Evolutionary conservation across 192 early-diverging fungal species (phyloP), one percentile per base, ranked within the genome.

Genomic region (Piromyces sp.): DNA sequence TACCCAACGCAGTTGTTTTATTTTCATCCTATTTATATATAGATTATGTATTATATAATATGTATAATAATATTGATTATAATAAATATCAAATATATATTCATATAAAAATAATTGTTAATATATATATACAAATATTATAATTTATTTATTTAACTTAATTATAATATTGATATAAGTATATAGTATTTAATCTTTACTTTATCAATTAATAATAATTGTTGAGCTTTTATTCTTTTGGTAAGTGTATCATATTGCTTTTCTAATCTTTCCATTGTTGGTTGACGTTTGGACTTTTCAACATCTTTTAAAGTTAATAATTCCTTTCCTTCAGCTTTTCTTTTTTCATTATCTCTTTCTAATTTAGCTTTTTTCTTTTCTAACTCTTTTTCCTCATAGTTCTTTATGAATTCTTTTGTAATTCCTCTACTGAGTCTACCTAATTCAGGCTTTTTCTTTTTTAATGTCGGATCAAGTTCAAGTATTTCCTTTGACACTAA

Each of bases 1-100:
- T 99, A 28, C 96, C 93, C 83, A 99, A 87, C 0, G 97, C 94
- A 19, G 96, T 97, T 40, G 94, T 93, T 87, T 97, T 99, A 89
- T 95, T 96, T 82, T 97, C 96, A 84, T 99, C 96, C 94, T 93
- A 79, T 29, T 80, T 1, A 33, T n/a, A n/a, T n/a, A n/a, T n/a
- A n/a, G n/a, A n/a, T n/a, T n/a, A n/a, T n/a, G n/a, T n/a, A n/a
- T n/a, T n/a, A n/a, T n/a, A n/a, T n/a, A n/a, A n/a, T n/a, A n/a
- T n/a, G n/a, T n/a, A n/a, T n/a, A n/a, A n/a, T n/a, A n/a, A n/a
- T n/a, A n/a, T n/a, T n/a, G n/a, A n/a, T n/a, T n/a, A n/a, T n/a
- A n/a, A n/a, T n/a, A n/a, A n/a, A n/a, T n/a, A n/a, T n/a, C n/a
- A n/a, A n/a, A n/a, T n/a, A n/a, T n/a, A n/a, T n/a, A n/a, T n/a